phyloP scores from a whole-genome alignment of 1,139 yeast genomes.

The Candida sp. region DNA sequence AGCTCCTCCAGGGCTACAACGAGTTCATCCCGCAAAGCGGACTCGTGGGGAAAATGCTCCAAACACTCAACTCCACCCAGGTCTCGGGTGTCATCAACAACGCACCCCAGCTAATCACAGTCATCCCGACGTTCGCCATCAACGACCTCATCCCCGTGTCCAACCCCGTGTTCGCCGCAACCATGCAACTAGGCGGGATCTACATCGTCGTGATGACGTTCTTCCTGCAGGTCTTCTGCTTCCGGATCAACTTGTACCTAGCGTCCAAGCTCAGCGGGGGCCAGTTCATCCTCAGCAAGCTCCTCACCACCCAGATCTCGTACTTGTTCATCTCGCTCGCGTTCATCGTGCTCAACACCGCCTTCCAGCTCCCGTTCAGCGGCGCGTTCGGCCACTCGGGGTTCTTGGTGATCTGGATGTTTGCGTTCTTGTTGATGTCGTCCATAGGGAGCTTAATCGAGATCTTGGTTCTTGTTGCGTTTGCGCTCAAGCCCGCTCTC shows the following conservation, averaged over 20 bases:
- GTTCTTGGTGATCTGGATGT: conserved; percentile 48
- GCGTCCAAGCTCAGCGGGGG: conserved; percentile 29
- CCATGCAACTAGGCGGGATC: conserved; percentile 75
- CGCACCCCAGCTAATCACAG: too few species aligned
- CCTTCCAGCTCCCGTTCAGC: conserved; percentile 44
- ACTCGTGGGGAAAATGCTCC: conserved; percentile 4
- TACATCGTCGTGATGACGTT: conserved; percentile 70
- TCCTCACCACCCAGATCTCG: conserved; percentile 28
- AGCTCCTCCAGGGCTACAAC: too few species aligned
- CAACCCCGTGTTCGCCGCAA: conserved; percentile 57
- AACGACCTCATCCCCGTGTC: conserved; percentile 21
- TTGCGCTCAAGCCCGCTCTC: conserved; percentile 37
- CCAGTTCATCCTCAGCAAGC: conserved; percentile 34
- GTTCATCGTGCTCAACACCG: conserved; percentile 42
- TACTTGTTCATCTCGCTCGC: conserved; percentile 40
- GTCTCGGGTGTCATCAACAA: too few species aligned
- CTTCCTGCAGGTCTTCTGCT: conserved; percentile 59
- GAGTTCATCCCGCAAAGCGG: too few species aligned
- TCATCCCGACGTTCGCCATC: conserved; percentile 7
- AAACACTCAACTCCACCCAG: conserved; percentile 5
- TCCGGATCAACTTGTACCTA: conserved; percentile 53
- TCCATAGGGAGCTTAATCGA: conserved; percentile 46
- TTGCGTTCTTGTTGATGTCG: conserved; percentile 43
- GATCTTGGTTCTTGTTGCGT: conserved; percentile 33
- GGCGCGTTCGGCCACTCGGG: conserved; percentile 42